Base-by-base conservation (phyloP, 2,329 filamentous ascomycete species). In the Diaporthe citriasiana region DNA sequence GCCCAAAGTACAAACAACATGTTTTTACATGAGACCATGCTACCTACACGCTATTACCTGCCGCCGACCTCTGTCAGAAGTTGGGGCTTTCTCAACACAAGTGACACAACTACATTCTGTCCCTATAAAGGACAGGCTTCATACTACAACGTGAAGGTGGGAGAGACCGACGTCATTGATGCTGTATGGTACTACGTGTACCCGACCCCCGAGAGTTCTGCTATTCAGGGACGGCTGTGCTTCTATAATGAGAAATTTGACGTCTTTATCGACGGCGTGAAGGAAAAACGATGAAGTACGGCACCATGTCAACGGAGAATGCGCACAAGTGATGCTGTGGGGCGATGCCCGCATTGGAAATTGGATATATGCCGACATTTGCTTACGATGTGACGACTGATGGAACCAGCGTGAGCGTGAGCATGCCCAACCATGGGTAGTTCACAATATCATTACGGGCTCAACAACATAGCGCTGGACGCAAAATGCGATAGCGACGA, bases 221-320 rank as follows among this genome's bases (percentile, higher is more conserved):
- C 80, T 2, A 84, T 93, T 74, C 87, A 87, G 1, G 90, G 90
- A 2, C 79, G 85, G 60, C 60, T 92, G 70, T 93, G 90, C 78
- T 93, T 93, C 74, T 93, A 93, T 76, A 92, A 93, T 76, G 92
- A 93, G 79, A 91, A 90, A 81, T 89, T 93, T 1, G 89, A 92
- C 74, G 86, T 93, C n/a, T 83, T 85, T 72, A 76, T 92, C 8
- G 89, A 90, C 75, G 90, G 90, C 0, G 78, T 72, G 42, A 75
- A 70, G 70, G 76, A 78, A n/a, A n/a, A 70, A 53, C 53, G 22
- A 47, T 56, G 51, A 47, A 27, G 17, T 6, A 9, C 13, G 40
- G 13, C n/a, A 35, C 13, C 38, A 38, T 50, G 4, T 17, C 30
- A 19, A 2, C 30, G 27, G 30, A 35, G 30, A 51, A 38, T 66